Evolutionary conservation across 805 yeast genomes (phyloP), one percentile per base, ranked within the genome.

Genomic region (Myxozyma neotropica): DNA sequence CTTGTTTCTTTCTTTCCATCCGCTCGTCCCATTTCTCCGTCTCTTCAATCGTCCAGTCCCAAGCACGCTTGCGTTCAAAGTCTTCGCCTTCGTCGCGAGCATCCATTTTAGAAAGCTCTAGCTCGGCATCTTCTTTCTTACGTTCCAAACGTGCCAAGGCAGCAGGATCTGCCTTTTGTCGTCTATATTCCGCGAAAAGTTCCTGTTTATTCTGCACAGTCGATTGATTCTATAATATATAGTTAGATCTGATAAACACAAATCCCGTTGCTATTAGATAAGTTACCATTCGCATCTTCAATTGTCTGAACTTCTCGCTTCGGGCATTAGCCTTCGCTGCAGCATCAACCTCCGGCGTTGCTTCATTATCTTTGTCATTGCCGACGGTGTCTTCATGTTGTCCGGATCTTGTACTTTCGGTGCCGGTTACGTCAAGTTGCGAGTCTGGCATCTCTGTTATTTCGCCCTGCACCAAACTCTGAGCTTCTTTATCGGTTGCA

Each of bases 21-120:
- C 76, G 78, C 29, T 68, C 73, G 24, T 83, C 81, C 91, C 91
- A 87, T 55, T 75, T 74, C 63, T 84, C 87, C 57, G 83, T 78
- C 54, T 88, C 88, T 54, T 83, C 87, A 4, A 86, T 79, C 0
- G 88, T 80, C 73, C 83, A 82, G 56, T 81, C 81, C 80, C 81
- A 75, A 51, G 78, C 81, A 54, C 78, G 74, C 55, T 73, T 69
- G 26, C 83, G 72, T 42, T 78, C 81, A 51, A 68, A 72, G 53
- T 77, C 77, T 40, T 74, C 77, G 0, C 80, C 81, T 12, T 67
- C 68, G 12, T 74, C 77, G 35, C 69, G 62, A 2, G 73, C 64
- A 29, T 75, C 78, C n/a, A 70, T 51, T 55, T 72, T 72, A 1
- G 76, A 77, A 1, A 74, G 67, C 57, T 78, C 80, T 10, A 72